These are phyloP conservation scores for Geoglossum cookeanum DNA, from an alignment of 2,329 filamentous ascomycete genomes.

Conservation along the genomic window DNA sequence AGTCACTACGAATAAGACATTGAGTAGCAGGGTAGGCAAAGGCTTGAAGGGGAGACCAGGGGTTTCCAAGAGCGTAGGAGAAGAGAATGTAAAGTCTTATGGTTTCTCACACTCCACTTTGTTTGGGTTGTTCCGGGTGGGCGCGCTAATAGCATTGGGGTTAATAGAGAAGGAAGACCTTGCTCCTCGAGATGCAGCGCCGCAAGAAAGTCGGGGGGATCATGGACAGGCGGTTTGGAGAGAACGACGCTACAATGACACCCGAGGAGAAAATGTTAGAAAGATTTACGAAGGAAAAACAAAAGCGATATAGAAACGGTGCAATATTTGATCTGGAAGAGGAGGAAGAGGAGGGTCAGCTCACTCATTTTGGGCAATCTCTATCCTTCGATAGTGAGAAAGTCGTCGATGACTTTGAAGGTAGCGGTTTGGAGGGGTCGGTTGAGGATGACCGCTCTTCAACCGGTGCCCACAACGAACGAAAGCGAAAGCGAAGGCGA, in stretches of 20 bases:
- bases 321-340: slow-evolving; percentile 85
- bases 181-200: slow-evolving; percentile 76
- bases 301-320: slow-evolving; percentile 54
- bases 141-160: background rate
- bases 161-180: slow-evolving; percentile 51
- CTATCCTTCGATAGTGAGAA: slow-evolving; percentile 40
- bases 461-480: slow-evolving; percentile 11
- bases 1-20: slow-evolving; percentile 48
- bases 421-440: slow-evolving; percentile 44
- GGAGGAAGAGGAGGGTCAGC: slow-evolving; percentile 46
- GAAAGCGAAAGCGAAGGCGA: slow-evolving; percentile 25
- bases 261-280: slow-evolving; percentile 84
- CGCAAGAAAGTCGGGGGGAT: slow-evolving; percentile 86
- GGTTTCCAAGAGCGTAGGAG: slow-evolving; percentile 66
- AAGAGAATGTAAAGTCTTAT: slow-evolving; percentile 47
- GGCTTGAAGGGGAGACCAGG: slow-evolving; percentile 56
- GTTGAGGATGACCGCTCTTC: slow-evolving; percentile 18
- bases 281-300: slow-evolving; percentile 76
- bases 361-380: slow-evolving; percentile 71
- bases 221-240: slow-evolving; percentile 82
- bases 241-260: slow-evolving; percentile 85
- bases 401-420: slow-evolving; percentile 56
- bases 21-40: slow-evolving; percentile 32
- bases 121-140: slow-evolving; percentile 5
- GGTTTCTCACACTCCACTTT: background rate